Percentiles rank a stretch among this genome's conserved stretches.
Evolutionary conservation across 805 yeast genomes (phyloP).

Genomic region (Myxozyma lipomycoides): DNA sequence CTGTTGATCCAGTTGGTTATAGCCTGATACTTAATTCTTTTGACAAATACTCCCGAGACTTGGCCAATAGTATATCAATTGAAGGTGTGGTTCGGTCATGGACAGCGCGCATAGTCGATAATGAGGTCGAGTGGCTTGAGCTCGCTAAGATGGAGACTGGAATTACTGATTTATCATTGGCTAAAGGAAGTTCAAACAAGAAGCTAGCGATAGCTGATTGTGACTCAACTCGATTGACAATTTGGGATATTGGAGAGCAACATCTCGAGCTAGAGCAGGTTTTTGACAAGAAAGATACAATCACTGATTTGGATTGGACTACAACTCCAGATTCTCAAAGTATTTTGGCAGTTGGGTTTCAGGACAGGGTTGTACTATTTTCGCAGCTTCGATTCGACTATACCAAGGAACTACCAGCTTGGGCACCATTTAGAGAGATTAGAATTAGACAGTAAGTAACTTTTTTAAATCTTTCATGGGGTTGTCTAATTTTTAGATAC

Average conservation of each 20-base stretch:
- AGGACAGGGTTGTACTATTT: conserved; percentile 57
- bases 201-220: conserved; percentile 72
- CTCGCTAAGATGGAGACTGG: conserved; percentile 54
- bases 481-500: conserved; percentile 1
- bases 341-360: conserved; percentile 76
- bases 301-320: conserved; percentile 86
- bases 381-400: conserved; percentile 86
- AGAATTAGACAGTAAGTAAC: conserved; percentile 65
- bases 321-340: conserved; percentile 61
- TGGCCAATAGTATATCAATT: conserved; percentile 56
- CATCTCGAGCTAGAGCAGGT: conserved; percentile 47
- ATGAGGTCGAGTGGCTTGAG: conserved; percentile 51
- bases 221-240: conserved; percentile 48
- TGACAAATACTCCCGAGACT: conserved; percentile 41
- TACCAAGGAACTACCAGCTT: conserved; percentile 73
- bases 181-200: conserved; percentile 71
- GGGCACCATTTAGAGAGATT: conserved; percentile 67
- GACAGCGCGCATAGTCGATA: conserved; percentile 39
- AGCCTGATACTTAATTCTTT: conserved; percentile 38
- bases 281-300: conserved; percentile 38
- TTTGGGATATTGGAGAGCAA: conserved; percentile 76
- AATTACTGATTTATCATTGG: conserved; percentile 47
- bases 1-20: conserved; percentile 67
- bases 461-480: conserved; percentile 28
- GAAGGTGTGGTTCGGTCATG: conserved; percentile 50